Evolutionary conservation across 148 eudicot species (phyloP).

Genomic region (Vaccinium corymbosum): DNA sequence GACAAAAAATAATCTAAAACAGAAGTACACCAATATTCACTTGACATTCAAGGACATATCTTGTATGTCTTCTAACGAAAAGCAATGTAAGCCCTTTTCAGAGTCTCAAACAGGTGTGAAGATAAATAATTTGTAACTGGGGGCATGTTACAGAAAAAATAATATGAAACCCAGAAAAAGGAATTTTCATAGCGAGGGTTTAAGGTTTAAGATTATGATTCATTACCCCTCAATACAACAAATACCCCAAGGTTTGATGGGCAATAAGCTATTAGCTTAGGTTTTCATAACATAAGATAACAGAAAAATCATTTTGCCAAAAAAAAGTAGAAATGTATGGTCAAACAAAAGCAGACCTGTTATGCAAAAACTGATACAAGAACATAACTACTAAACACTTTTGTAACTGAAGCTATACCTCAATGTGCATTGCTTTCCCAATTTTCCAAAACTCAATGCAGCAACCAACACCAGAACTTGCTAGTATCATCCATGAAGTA

Average conservation of each 20-base stretch:
- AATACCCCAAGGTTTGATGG: neutral
- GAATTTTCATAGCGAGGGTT: neutral
- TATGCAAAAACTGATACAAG: neutral
- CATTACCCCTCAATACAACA: neutral
- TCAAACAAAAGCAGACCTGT: neutral
- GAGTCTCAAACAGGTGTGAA: neutral
- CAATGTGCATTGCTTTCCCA: constrained; percentile 99
- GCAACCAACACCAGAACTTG: constrained; percentile 91
- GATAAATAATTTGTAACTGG: neutral
- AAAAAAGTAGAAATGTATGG: neutral
- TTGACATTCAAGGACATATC: neutral
- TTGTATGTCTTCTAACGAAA: neutral
- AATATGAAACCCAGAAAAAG: neutral
- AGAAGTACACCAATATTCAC: neutral
- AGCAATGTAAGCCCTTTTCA: neutral
- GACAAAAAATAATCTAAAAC: neutral
- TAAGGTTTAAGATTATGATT: neutral
- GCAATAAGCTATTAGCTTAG: neutral
- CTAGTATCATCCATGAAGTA: constrained; percentile 98
- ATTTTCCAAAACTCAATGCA: constrained; percentile 99
- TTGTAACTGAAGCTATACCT: constrained; percentile 41
- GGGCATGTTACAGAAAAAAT: neutral
- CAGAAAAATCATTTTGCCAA: neutral
- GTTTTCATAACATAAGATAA: neutral
- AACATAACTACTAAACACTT: neutral